phyloP scores from a whole-genome alignment of 164 flowering plant species.

The Liquidambar formosana region DNA sequence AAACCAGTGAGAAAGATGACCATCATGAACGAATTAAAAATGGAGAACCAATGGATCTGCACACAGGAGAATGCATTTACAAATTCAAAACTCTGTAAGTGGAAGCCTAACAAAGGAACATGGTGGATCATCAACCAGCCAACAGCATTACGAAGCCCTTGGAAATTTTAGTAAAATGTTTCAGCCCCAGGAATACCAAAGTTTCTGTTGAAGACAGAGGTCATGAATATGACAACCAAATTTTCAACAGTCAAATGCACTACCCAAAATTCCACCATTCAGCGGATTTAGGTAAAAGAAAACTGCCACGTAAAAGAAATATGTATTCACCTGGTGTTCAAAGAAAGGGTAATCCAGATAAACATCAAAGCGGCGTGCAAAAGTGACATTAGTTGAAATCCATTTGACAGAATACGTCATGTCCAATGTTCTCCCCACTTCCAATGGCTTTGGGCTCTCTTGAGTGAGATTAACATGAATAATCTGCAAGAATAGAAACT shows the following conservation, averaged over 20 bases:
- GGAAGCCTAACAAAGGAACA: neutral
- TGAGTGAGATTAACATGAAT: constrained; percentile 94
- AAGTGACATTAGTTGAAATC: constrained; percentile 64
- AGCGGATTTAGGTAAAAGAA: neutral
- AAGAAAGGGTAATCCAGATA: constrained; percentile 98
- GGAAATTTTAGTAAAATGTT: neutral
- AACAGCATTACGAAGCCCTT: too few species aligned
- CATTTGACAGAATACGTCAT: constrained; percentile 90
- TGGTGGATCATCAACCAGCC: too few species aligned
- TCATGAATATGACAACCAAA: neutral
- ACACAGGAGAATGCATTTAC: too few species aligned
- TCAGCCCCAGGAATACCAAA: neutral
- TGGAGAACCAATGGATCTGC: constrained; percentile 99
- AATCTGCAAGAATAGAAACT: constrained; percentile 52
- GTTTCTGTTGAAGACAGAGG: neutral
- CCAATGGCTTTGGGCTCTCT: constrained; percentile 74
- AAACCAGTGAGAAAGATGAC: constrained; percentile 98
- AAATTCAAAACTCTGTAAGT: neutral
- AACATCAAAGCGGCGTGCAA: too few species aligned
- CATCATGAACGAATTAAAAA: constrained; percentile 99
- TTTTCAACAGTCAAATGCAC: neutral
- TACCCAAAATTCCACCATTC: neutral
- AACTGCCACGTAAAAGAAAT: neutral
- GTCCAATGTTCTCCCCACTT: constrained; percentile 71
- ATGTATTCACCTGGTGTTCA: constrained; percentile 99